A percentile compares a stretch with the other conserved stretches of the same genome.
Evolutionary conservation across 2,329 filamentous ascomycete species (phyloP).

Genomic region (Cladobotryum mycophilum): DNA sequence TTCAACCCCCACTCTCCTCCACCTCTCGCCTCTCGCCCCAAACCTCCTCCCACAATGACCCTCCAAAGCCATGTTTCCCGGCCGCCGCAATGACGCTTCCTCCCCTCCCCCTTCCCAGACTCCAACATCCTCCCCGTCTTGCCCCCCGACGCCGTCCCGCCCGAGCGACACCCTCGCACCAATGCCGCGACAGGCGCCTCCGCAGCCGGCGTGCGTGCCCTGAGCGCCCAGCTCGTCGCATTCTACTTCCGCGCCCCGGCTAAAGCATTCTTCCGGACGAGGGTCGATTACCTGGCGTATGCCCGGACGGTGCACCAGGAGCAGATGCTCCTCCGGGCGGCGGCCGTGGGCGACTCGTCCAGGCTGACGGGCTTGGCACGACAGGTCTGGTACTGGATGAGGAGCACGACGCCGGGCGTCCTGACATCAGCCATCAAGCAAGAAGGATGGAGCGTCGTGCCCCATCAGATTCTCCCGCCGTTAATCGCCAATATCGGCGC

Average conservation of each 20-base stretch:
- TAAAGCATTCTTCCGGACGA: constrained; percentile 85
- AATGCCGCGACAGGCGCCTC: constrained; percentile 67
- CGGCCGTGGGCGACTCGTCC: constrained; percentile 29
- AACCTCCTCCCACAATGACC: constrained; percentile 21
- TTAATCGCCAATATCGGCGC: constrained; percentile 68
- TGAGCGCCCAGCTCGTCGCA: constrained; percentile 76
- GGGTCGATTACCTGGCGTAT: constrained; percentile 73
- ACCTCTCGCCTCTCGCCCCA: not conserved
- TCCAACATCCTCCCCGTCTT: constrained; percentile 40
- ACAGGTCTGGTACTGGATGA: constrained; percentile 44
- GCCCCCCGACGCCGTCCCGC: constrained; percentile 34
- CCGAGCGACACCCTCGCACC: constrained; percentile 43
- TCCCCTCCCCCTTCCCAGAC: constrained; percentile 20
- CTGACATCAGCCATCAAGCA: constrained; percentile 59
- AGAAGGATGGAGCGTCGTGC: constrained; percentile 69
- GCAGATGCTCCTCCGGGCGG: constrained; percentile 30
- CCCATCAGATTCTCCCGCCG: constrained; percentile 70
- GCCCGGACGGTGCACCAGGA: constrained; percentile 46
- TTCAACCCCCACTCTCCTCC: not conserved
- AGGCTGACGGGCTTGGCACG: constrained; percentile 27
- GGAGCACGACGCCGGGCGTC: constrained; percentile 63
- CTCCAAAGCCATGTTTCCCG: constrained; percentile 28
- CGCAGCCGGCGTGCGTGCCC: constrained; percentile 74
- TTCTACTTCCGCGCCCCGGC: constrained; percentile 91
- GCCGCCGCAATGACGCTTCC: constrained; percentile 27